These are phyloP conservation scores for Trametes cingulata DNA, from an alignment of 768 basidiomycete species.

Conservation along the genomic window DNA sequence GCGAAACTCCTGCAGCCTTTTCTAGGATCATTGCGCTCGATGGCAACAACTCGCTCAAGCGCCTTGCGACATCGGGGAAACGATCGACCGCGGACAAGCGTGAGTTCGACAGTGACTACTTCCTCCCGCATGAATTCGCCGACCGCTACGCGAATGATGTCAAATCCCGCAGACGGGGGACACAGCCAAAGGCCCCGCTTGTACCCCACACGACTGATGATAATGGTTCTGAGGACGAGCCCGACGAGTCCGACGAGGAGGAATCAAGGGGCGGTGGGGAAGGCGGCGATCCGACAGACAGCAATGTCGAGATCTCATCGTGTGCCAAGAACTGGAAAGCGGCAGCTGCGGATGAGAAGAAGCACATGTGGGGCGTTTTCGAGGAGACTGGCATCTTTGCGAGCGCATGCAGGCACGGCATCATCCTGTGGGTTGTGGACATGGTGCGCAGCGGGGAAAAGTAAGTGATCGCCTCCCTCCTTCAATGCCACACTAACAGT, in stretches of 20 bases:
- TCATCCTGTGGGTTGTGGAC: slow-evolving; percentile 24
- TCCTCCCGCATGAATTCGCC: slow-evolving; percentile 27
- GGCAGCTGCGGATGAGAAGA: slow-evolving; percentile 29
- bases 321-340: slow-evolving; percentile 39
- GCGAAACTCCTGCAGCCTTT: slow-evolving; percentile 28
- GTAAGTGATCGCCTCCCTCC: slow-evolving; percentile 13
- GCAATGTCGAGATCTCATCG: not conserved
- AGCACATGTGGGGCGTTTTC: slow-evolving; percentile 37
- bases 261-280: not conserved
- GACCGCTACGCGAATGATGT: slow-evolving; percentile 36
- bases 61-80: slow-evolving; percentile 25
- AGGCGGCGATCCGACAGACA: not conserved
- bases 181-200: no score
- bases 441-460: slow-evolving; percentile 24
- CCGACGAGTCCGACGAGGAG: not conserved
- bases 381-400: slow-evolving; percentile 42
- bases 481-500: not conserved
- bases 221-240: not conserved
- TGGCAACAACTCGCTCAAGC: slow-evolving; percentile 26
- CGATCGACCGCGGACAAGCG: slow-evolving; percentile 23
- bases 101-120: slow-evolving; percentile 30
- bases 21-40: slow-evolving; percentile 7
- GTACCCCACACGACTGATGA: not conserved
- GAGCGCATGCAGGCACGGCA: slow-evolving; percentile 17
- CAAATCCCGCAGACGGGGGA: not conserved